Base-by-base conservation (phyloP, 371 early-diverging fungal species). In the Smittium mucronatum region DNA sequence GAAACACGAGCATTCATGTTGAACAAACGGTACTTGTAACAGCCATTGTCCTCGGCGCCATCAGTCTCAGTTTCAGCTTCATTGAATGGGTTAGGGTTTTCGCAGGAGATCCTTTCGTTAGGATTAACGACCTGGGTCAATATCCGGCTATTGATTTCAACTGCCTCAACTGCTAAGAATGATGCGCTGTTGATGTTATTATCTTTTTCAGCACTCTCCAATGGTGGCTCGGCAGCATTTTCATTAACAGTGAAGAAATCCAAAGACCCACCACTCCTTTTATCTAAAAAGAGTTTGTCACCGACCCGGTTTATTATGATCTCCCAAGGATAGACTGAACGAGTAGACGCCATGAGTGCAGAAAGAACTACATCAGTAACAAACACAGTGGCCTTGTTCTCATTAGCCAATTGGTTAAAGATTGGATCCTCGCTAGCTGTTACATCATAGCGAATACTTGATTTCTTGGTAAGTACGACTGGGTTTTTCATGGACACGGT, bases 241-340 rank as follows among this genome's bases (percentile, higher is more conserved):
- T 98, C 98, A 76, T 98, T 95, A 67, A 98, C 97, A 60, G 92
- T 86, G 31, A 90, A 80, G 71, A 87, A 88, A 76, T 95, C 92
- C 78, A 83, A 35, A 28, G 79, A 79, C 17, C 93, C 90, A 58
- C 89, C 92, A 35, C 87, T 86, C 47, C 98, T 86, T 81, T 94
- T 95, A 79, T 98, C 98, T 68, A 98, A 82, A 77, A 88, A 87
- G 58, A 98, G 82, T 78, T 87, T 87, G 79, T 92, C 85, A 71
- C 86, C 93, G 32, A 85, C 82, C 75, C 94, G 91, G 76, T 87
- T 92, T 72, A 95, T 86, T 34, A 97, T 86, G 64, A 98, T 86
- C 71, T 98, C 98, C 95, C 95, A 98, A 28, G 95, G 92, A 77
- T 93, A 91, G 35, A 93, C 89, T 25, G 95, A 89, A 71, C 94